A percentile compares a stretch with the other conserved stretches of the same genome.
These are phyloP conservation scores for Lachnellula willkommii DNA, from an alignment of 2,329 filamentous ascomycete genomes.

Conservation along the genomic window DNA sequence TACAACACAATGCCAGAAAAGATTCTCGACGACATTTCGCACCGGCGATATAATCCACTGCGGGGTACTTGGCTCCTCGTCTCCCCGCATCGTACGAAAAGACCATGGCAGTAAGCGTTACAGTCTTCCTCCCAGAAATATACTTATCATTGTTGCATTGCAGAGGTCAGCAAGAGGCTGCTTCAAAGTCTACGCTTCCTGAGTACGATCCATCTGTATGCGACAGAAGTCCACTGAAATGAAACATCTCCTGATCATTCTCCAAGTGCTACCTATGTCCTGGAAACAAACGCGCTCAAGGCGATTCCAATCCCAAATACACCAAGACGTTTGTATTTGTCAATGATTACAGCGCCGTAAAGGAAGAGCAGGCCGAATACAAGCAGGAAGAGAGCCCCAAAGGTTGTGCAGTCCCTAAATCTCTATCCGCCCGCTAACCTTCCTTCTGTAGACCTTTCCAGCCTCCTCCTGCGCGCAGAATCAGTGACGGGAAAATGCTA, in stretches of 20 bases:
- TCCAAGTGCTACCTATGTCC: constrained; percentile 90
- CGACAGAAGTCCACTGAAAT: neutral
- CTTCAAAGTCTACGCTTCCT: constrained; percentile 64
- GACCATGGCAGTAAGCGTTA: constrained; percentile 84
- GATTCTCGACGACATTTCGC: constrained; percentile 91
- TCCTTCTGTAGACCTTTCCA: constrained; percentile 56
- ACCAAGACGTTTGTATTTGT: constrained; percentile 87
- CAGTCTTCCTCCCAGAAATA: neutral
- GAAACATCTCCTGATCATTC: constrained; percentile 13
- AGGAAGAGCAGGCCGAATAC: constrained; percentile 85
- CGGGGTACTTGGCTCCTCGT: constrained; percentile 89
- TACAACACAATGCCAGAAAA: constrained; percentile 57
- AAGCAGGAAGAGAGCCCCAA: constrained; percentile 31
- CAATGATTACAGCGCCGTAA: constrained; percentile 96
- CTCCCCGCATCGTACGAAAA: constrained; percentile 91
- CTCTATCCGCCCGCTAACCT: neutral
- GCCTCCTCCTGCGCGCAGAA: constrained; percentile 73
- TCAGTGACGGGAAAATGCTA: constrained; percentile 94
- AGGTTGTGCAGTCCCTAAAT: constrained; percentile 18
- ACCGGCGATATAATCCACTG: constrained; percentile 88
- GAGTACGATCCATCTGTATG: constrained; percentile 70
- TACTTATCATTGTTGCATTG: constrained; percentile 6
- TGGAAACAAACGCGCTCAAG: constrained; percentile 80
- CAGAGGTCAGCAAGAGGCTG: constrained; percentile 72
- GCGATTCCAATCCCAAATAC: constrained; percentile 82